Conservation (phyloP, 805 yeast genomes). For the Starmerella powellii region DNA sequence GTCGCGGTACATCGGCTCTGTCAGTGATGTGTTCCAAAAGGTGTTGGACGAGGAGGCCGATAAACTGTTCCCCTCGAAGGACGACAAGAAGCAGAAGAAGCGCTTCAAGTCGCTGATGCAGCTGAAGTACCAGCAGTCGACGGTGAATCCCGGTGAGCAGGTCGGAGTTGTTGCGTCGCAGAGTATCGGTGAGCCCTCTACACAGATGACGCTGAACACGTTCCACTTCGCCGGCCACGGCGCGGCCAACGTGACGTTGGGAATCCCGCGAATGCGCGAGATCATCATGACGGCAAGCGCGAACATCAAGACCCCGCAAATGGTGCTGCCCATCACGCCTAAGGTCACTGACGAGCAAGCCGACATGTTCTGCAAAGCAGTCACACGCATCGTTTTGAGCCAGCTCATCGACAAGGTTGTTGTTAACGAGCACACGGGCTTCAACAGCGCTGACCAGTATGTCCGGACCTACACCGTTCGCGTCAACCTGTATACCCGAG, state of each 20-base stretch:
- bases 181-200: slow-evolving; percentile 97
- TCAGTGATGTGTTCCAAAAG: slow-evolving; percentile 76
- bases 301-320: slow-evolving; percentile 94
- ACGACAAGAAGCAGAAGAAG: slow-evolving; percentile 46
- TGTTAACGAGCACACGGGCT: slow-evolving; percentile 81
- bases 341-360: slow-evolving; percentile 81
- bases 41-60: slow-evolving; percentile 62
- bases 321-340: slow-evolving; percentile 74
- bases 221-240: slow-evolving; percentile 99
- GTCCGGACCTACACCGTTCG: slow-evolving; percentile 65
- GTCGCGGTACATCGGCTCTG: slow-evolving; percentile 80
- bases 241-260: slow-evolving; percentile 97
- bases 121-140: slow-evolving; percentile 91
- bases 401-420: slow-evolving; percentile 76
- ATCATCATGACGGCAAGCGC: slow-evolving; percentile 98
- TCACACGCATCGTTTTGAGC: slow-evolving; percentile 70
- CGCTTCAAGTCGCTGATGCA: slow-evolving; percentile 95
- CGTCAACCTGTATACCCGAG: slow-evolving; percentile 59
- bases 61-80: slow-evolving; percentile 33
- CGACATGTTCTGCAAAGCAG: slow-evolving; percentile 82
- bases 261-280: slow-evolving; percentile 99
- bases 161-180: slow-evolving; percentile 98
- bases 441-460: slow-evolving; percentile 33
- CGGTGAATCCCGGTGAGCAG: slow-evolving; percentile 92
- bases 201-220: slow-evolving; percentile 95